Base-by-base conservation (phyloP, 1,284 basidiomycete genomes). In the Inonotus obliquus region DNA sequence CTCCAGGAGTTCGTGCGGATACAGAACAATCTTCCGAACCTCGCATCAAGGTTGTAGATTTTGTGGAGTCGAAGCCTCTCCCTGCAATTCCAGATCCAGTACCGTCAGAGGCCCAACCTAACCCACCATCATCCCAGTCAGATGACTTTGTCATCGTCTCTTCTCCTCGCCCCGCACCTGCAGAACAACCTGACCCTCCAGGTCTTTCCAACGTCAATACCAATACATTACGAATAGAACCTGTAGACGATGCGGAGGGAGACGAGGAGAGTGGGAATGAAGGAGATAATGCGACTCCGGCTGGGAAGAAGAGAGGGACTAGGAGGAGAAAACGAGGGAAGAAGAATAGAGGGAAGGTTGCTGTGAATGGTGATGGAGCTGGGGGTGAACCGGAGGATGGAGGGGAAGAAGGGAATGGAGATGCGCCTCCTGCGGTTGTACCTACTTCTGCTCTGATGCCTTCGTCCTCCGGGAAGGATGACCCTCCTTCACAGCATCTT, bases 201-300 rank as follows among this genome's bases (percentile, higher is more conserved):
- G 25, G 13, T 57, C 4, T 13, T 39, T 6, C 14, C n/a, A 57
- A 57, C n/a, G 21, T 1, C 27, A 17, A 10, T 19, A n/a, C n/a
- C n/a, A n/a, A n/a, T n/a, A n/a, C 4, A 4, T 23, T 5, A 49
- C n/a, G n/a, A n/a, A n/a, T 14, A 13, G 51, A 52, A 19, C 4
- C 51, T 14, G 32, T 35, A 17, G 51, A 35, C 14, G 51, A 52
- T 14, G 51, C 70, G 21, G 75, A 76, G 6, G 79, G 77, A 5
- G 77, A 67, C 0, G 85, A 86, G 9, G 85, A 86, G 2, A 84
- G 80, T 57, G 87, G 85, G 54, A 81, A 77, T 58, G 86, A 87
- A 61, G 83, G 76, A 37, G 84, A 80, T 35, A 71, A 67, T 19
- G 75, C 76, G 9, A 76, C 75, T 9, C 75, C 77, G 0, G 78